Evolutionary conservation across 345 rosid genomes (phyloP).

Genomic region (Microthlaspi erraticum): DNA sequence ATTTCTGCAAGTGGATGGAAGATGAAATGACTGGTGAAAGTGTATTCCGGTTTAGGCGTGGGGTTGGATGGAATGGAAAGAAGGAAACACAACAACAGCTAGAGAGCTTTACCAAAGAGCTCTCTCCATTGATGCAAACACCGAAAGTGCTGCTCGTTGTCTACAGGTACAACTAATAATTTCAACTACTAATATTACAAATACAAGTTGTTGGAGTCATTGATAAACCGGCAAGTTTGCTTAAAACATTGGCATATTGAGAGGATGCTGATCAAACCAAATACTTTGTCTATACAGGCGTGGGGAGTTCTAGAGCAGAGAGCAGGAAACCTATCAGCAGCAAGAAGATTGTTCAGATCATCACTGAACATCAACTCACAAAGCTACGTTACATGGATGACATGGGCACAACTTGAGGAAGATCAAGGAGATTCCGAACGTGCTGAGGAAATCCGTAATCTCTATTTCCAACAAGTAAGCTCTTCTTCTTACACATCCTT

Average conservation of each 20-base stretch:
- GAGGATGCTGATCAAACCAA: slow-evolving; percentile 6
- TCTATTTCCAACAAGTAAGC: slow-evolving; percentile 90
- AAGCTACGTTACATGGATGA: slow-evolving; percentile 97
- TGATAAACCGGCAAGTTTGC: neutral
- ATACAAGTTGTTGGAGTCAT: neutral
- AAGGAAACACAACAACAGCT: slow-evolving; percentile 82
- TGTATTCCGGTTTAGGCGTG: slow-evolving; percentile 66
- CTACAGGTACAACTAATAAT: slow-evolving; percentile 62
- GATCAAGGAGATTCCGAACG: slow-evolving; percentile 90
- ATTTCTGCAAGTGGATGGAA: slow-evolving; percentile 9
- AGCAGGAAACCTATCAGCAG: slow-evolving; percentile 82
- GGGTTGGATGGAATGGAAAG: slow-evolving; percentile 99
- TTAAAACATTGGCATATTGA: neutral
- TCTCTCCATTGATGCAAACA: slow-evolving; percentile 71
- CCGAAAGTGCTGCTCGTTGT: slow-evolving; percentile 89
- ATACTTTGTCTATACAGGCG: slow-evolving; percentile 53
- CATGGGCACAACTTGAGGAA: slow-evolving; percentile 97
- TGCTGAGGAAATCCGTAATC: slow-evolving; percentile 93
- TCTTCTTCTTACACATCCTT: neutral
- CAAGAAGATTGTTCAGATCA: slow-evolving; percentile 86
- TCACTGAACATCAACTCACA: slow-evolving; percentile 82
- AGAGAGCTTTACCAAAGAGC: slow-evolving; percentile 82
- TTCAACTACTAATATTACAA: neutral
- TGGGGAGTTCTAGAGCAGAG: slow-evolving; percentile 98
- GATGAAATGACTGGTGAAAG: slow-evolving; percentile 30